phyloP scores from a whole-genome alignment of 106 monocot genomes.

The Allium sativum region DNA sequence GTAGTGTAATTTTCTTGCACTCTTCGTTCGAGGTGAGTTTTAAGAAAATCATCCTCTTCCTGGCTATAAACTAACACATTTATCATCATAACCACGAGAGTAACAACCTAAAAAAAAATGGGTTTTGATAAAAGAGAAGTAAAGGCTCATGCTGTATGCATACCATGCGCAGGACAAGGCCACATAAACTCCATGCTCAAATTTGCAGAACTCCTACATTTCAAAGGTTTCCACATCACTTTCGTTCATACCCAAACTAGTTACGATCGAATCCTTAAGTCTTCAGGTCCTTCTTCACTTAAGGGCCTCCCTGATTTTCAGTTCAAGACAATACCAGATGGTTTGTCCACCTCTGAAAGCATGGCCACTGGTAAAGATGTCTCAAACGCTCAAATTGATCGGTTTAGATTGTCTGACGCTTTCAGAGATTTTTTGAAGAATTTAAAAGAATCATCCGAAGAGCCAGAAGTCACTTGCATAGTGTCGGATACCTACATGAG shows the following conservation, averaged over 20 bases:
- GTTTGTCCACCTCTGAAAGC: not conserved
- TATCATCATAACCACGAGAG: too few relatives aligned
- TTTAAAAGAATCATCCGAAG: constrained; percentile 6
- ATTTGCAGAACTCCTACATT: constrained; percentile 42
- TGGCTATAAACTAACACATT: too few relatives aligned
- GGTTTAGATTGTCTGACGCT: not conserved
- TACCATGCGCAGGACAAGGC: constrained; percentile 10
- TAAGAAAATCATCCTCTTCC: too few relatives aligned
- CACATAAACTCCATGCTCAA: constrained; percentile 39
- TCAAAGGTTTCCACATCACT: constrained; percentile 46
- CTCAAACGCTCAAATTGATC: not conserved
- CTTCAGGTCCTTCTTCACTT: constrained; percentile 19
- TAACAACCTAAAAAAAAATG: not conserved
- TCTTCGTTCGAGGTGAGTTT: too few relatives aligned
- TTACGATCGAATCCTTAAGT: constrained; percentile 40
- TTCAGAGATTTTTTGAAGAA: constrained; percentile 11
- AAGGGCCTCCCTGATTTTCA: constrained; percentile 24
- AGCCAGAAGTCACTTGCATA: constrained; percentile 17
- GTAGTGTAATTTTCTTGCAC: too few relatives aligned
- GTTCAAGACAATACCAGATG: constrained; percentile 34
- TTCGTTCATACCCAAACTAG: constrained; percentile 57
- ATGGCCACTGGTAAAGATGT: not conserved
- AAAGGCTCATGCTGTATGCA: not conserved
- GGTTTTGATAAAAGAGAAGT: not conserved
- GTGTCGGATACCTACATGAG: constrained; percentile 19